A percentile compares a stretch with the other conserved stretches of the same genome.
Conservation (phyloP, 768 basidiomycete species). For the Amanita pallidorosea region DNA sequence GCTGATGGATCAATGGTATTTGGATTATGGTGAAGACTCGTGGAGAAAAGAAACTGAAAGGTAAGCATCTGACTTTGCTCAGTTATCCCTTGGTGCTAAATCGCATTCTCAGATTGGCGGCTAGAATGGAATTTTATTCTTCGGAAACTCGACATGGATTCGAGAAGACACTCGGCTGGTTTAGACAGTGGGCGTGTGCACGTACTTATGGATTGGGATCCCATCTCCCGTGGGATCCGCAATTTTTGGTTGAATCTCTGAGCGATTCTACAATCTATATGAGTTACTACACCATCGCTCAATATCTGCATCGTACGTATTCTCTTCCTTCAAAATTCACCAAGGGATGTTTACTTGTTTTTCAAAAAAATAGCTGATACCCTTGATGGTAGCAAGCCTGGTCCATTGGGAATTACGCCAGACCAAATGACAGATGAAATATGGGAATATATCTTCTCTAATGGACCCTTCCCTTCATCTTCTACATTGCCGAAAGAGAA, state of each 20-base stretch:
- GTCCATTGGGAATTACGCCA: slow-evolving; percentile 75
- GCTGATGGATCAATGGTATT: slow-evolving; percentile 98
- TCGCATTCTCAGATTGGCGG: slow-evolving; percentile 46
- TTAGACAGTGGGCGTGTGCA: slow-evolving; percentile 99
- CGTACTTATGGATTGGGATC: slow-evolving; percentile 94
- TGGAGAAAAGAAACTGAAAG: slow-evolving; percentile 84
- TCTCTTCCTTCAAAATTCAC: neutral
- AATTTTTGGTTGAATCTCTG: slow-evolving; percentile 92
- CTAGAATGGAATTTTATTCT: slow-evolving; percentile 83
- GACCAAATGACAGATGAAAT: slow-evolving; percentile 96
- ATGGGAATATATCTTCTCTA: slow-evolving; percentile 89
- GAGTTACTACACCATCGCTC: slow-evolving; percentile 93
- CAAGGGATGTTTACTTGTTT: neutral
- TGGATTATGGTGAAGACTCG: slow-evolving; percentile 88
- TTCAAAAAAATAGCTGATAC: slow-evolving; percentile 35
- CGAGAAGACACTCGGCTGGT: slow-evolving; percentile 86
- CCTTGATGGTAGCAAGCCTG: slow-evolving; percentile 70
- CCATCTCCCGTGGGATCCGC: slow-evolving; percentile 91
- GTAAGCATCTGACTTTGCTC: slow-evolving; percentile 36
- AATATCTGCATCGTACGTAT: slow-evolving; percentile 77
- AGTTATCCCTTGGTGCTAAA: slow-evolving; percentile 1
- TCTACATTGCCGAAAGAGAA: slow-evolving; percentile 65
- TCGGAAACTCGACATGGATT: slow-evolving; percentile 89
- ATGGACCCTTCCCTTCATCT: slow-evolving; percentile 62
- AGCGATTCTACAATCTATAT: slow-evolving; percentile 99